Conservation (phyloP, 2,329 filamentous ascomycete species). For the Ceratocystis ficicola region DNA sequence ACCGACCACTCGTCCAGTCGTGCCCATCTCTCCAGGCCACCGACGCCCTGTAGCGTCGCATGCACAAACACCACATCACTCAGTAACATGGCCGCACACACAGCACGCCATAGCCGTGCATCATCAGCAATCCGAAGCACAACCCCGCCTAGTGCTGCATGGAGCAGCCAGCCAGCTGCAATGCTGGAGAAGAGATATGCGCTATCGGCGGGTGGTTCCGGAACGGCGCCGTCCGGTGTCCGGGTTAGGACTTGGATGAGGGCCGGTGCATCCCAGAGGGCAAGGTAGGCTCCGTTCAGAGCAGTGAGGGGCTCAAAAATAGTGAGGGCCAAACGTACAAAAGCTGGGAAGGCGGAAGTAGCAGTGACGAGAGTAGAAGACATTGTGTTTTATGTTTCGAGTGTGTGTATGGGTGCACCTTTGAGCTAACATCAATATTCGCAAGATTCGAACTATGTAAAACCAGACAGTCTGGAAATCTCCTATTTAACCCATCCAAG, state of each 20-base stretch:
- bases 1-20: conserved; percentile 13
- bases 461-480: neutral
- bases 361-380: neutral
- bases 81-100: conserved; percentile 19
- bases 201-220: neutral
- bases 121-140: conserved; percentile 15
- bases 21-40: conserved; percentile 15
- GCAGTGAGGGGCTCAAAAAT: conserved; percentile 17
- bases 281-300: conserved; percentile 17
- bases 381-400: conserved; percentile 1
- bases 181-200: conserved; percentile 19
- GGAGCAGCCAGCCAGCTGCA: conserved; percentile 20
- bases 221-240: neutral
- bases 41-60: conserved; percentile 18
- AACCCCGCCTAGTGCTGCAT: conserved; percentile 15
- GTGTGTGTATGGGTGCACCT: neutral
- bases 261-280: conserved; percentile 8
- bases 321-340: conserved; percentile 15
- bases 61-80: conserved; percentile 17
- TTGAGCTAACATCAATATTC: neutral
- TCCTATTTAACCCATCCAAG: neutral
- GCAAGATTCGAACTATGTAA: neutral
- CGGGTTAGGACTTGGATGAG: conserved; percentile 18
- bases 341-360: neutral
- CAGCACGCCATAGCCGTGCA: conserved; percentile 16